Percentiles rank a stretch among this genome's conserved stretches.
Evolutionary conservation across 768 basidiomycete genomes (phyloP).

Genomic region (Hygrophorus russula): DNA sequence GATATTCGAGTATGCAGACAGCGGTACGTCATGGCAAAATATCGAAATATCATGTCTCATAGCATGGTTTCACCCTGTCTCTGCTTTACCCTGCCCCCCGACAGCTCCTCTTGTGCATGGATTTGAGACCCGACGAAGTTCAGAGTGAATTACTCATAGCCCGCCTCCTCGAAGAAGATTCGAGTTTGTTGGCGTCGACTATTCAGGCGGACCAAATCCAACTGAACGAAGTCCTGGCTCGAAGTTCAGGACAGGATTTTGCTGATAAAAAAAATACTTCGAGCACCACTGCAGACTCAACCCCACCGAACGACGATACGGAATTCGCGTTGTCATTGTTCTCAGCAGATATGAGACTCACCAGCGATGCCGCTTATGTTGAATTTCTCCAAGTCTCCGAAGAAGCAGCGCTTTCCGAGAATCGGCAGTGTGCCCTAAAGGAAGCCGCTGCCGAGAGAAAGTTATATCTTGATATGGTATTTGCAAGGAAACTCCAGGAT

Average conservation of each 20-base stretch:
- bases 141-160: too few species aligned
- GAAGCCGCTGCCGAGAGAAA: conserved; percentile 27
- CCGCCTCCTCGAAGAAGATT: too few species aligned
- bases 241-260: conserved; percentile 13
- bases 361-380: conserved; percentile 21
- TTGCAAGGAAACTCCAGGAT: conserved; percentile 22
- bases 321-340: conserved; percentile 18
- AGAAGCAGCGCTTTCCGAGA: conserved; percentile 14
- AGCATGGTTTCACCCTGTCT: too few species aligned
- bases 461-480: conserved; percentile 22
- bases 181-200: too few species aligned
- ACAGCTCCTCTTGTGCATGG: too few species aligned
- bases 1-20: too few species aligned
- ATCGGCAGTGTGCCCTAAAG: conserved; percentile 23
- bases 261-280: conserved; percentile 14
- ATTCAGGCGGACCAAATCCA: conserved; percentile 20
- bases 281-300: neutral
- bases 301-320: conserved; percentile 13
- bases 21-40: too few species aligned
- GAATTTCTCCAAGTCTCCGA: conserved; percentile 20
- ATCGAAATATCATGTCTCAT: too few species aligned
- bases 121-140: too few species aligned
- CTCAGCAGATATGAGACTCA: conserved; percentile 16
- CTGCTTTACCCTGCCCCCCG: too few species aligned
- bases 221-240: conserved; percentile 17